A percentile compares a stretch with the other conserved stretches of the same genome.
These are phyloP conservation scores for Bremia lactucae DNA, from an alignment of 352 stramenopile species.

Conservation along the genomic window DNA sequence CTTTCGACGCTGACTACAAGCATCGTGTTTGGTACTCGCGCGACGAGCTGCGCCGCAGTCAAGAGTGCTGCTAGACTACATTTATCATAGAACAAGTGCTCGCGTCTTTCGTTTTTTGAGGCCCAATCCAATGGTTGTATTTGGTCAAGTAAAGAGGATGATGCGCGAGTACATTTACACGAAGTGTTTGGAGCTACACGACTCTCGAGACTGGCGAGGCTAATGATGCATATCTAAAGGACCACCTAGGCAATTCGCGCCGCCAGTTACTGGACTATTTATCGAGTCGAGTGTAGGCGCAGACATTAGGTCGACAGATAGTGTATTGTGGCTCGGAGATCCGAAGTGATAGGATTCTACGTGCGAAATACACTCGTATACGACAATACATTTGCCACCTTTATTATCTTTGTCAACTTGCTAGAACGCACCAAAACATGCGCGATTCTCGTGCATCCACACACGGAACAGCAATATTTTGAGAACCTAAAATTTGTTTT, in stretches of 20 bases:
- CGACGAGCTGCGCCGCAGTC: conserved; percentile 44
- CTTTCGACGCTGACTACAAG: conserved; percentile 73
- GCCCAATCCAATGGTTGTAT: conserved; percentile 1
- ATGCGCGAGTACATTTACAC: not conserved
- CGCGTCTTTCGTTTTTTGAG: not conserved
- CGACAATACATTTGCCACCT: not conserved
- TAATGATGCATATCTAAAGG: no score
- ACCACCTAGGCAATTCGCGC: no score
- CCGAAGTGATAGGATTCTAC: conserved; percentile 25
- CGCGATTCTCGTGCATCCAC: no score
- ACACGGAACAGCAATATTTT: no score
- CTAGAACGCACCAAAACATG: no score
- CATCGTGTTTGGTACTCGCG: conserved; percentile 62
- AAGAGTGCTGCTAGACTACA: conserved; percentile 29
- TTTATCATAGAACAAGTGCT: conserved; percentile 5
- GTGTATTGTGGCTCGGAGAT: conserved; percentile 12
- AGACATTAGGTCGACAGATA: conserved; percentile 12
- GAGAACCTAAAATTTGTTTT: no score
- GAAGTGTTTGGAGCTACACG: conserved; percentile 3
- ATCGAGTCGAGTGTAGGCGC: conserved; percentile 25
- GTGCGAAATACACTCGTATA: conserved; percentile 24
- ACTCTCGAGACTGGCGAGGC: conserved; percentile 5
- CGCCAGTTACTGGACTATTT: conserved; percentile 27
- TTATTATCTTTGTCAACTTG: conserved; percentile 1
- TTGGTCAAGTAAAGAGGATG: conserved; percentile 11